Percentiles rank a stretch among this genome's conserved stretches.
Conservation (phyloP, 192 early-diverging fungal species). For the Gryganskiella cystojenkinii region DNA sequence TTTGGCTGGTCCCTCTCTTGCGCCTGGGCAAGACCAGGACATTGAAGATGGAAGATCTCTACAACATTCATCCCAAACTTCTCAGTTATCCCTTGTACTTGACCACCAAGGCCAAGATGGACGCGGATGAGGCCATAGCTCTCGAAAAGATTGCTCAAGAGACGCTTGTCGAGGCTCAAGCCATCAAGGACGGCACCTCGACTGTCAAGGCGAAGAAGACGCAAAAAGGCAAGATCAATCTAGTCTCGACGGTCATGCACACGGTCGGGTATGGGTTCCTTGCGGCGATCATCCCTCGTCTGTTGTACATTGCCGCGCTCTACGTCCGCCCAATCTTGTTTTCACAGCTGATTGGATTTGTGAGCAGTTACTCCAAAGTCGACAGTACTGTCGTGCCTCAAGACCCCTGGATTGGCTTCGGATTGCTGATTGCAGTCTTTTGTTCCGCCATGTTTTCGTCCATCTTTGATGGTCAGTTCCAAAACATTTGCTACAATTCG, state of each 20-base stretch:
- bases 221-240: conserved; percentile 7
- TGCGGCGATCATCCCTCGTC: conserved; percentile 16
- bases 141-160: neutral
- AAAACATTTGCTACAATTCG: conserved; percentile 17
- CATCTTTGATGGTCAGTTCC: conserved; percentile 28
- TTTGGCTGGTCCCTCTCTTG: conserved; percentile 52
- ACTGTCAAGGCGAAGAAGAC: neutral
- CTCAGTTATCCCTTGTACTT: conserved; percentile 36
- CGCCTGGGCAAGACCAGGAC: conserved; percentile 26
- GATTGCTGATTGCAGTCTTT: conserved; percentile 27
- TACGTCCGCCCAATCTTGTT: conserved; percentile 25
- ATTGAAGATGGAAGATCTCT: conserved; percentile 43
- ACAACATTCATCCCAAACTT: conserved; percentile 23
- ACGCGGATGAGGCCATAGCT: conserved; percentile 24
- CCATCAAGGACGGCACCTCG: neutral
- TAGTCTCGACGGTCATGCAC: conserved; percentile 1
- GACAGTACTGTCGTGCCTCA: neutral
- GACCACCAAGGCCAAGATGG: conserved; percentile 25
- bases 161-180: neutral
- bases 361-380: conserved; percentile 7
- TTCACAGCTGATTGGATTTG: conserved; percentile 12
- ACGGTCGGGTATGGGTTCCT: conserved; percentile 20
- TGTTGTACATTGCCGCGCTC: conserved; percentile 5
- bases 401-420: conserved; percentile 19
- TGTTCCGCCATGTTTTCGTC: neutral